Evolutionary conservation across 2,329 filamentous ascomycete genomes (phyloP).

Genomic region (Pseudogymnoascus sp.): DNA sequence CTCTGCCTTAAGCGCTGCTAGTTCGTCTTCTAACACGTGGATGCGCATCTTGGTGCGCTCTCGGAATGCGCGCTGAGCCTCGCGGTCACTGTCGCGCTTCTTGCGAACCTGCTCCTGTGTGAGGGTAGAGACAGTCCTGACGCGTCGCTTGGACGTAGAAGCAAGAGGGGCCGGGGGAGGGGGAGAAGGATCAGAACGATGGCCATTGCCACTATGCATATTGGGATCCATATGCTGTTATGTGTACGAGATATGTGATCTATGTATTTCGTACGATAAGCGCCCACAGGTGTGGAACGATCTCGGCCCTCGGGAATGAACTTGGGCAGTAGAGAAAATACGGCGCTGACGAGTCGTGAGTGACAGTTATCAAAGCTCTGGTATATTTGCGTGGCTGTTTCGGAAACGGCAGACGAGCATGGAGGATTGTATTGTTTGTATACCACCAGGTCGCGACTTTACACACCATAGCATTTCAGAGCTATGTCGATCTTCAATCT

Average conservation of each 20-base stretch:
- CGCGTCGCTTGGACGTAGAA: neutral
- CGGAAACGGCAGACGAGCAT: neutral
- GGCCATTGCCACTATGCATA: neutral
- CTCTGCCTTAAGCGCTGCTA: neutral
- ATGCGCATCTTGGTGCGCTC: slow-evolving; percentile 6
- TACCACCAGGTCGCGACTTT: neutral
- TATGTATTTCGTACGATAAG: neutral
- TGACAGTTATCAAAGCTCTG: neutral
- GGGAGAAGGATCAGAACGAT: neutral
- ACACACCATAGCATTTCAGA: neutral
- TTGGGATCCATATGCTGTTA: neutral
- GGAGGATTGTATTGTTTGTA: neutral
- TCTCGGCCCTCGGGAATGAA: neutral
- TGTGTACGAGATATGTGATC: neutral
- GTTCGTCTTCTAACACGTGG: slow-evolving; percentile 3
- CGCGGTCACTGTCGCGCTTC: slow-evolving; percentile 5
- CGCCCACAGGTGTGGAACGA: neutral
- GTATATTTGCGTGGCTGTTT: neutral
- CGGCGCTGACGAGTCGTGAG: neutral
- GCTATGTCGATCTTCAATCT: neutral
- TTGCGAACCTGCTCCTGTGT: slow-evolving; percentile 8
- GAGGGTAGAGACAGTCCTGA: neutral
- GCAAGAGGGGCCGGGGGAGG: neutral
- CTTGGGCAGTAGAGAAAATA: neutral
- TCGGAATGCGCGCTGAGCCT: slow-evolving; percentile 9